A percentile compares a stretch with the other conserved stretches of the same genome.
phyloP scores from a whole-genome alignment of 768 basidiomycete genomes.

The Termitomyces sp. region DNA sequence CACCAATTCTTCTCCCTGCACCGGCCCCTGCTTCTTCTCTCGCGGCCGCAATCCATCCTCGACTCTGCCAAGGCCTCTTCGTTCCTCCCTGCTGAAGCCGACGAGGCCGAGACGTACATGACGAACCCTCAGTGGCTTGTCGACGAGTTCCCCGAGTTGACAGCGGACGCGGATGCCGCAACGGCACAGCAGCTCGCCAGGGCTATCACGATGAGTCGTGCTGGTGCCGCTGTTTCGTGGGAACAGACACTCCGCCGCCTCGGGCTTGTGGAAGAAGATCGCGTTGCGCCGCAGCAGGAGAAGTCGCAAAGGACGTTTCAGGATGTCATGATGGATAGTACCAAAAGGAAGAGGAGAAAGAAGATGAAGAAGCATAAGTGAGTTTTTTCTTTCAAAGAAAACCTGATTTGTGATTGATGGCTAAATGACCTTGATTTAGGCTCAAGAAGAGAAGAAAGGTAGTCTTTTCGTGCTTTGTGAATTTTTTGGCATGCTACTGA shows the following conservation, averaged over 20 bases:
- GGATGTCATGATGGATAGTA: constrained; percentile 69
- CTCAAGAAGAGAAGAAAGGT: constrained; percentile 90
- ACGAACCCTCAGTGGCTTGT: constrained; percentile 20
- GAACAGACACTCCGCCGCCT: constrained; percentile 59
- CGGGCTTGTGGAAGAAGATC: constrained; percentile 49
- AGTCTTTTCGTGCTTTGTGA: constrained; percentile 17
- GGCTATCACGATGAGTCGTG: constrained; percentile 61
- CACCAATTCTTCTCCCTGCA: constrained; percentile 85
- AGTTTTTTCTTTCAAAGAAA: constrained; percentile 29
- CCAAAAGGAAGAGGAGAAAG: constrained; percentile 79
- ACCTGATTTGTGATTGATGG: constrained; percentile 1
- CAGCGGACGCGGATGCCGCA: constrained; percentile 72
- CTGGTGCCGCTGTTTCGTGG: constrained; percentile 63
- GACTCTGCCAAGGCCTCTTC: constrained; percentile 22
- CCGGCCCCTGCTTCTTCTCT: constrained; percentile 68
- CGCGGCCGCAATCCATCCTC: constrained; percentile 54
- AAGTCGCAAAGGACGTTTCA: constrained; percentile 55
- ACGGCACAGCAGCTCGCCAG: constrained; percentile 76
- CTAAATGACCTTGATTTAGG: constrained; percentile 31
- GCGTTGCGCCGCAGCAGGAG: constrained; percentile 46
- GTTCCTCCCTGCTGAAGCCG: constrained; percentile 8
- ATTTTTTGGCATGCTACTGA: constrained; percentile 11
- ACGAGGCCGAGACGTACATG: constrained; percentile 6
- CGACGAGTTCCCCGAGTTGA: constrained; percentile 43
- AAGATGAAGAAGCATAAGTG: constrained; percentile 99